A percentile compares a stretch with the other conserved stretches of the same genome.
Conservation (phyloP, 2,329 filamentous ascomycete species). For the Epicoccum sorghinum region DNA sequence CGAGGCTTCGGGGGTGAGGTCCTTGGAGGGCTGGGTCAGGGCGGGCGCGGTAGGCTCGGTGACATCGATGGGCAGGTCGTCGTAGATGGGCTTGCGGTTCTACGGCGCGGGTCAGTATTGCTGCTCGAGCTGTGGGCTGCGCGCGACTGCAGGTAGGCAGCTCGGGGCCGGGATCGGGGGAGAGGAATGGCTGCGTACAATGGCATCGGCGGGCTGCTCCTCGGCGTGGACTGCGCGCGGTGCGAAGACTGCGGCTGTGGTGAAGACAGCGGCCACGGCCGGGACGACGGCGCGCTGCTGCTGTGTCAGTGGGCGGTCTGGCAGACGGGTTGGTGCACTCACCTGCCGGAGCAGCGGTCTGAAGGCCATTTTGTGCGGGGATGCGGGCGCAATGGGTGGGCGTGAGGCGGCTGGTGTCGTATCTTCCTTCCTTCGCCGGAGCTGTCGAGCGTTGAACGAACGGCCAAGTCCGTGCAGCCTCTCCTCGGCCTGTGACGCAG, state of each 20-base stretch:
- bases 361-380: conserved; percentile 56
- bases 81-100: conserved; percentile 74
- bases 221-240: conserved; percentile 58
- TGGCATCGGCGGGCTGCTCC: conserved; percentile 34
- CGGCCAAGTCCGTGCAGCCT: conserved; percentile 1
- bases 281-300: conserved; percentile 57
- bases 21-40: conserved; percentile 42
- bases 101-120: conserved; percentile 4
- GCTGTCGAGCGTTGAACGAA: background rate
- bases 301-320: conserved; percentile 15
- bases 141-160: background rate
- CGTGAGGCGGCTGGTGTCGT: conserved; percentile 28
- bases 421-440: conserved; percentile 16
- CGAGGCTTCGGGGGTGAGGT: conserved; percentile 31
- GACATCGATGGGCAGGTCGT: conserved; percentile 58
- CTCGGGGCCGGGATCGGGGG: no score
- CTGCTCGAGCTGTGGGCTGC: no score
- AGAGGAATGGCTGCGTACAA: conserved; percentile 17
- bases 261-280: conserved; percentile 50
- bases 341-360: conserved; percentile 60
- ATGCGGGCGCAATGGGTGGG: conserved; percentile 43
- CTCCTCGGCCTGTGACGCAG: conserved; percentile 28
- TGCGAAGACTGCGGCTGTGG: conserved; percentile 55
- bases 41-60: conserved; percentile 43
- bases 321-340: conserved; percentile 23